Base-by-base conservation (phyloP, 2,329 filamentous ascomycete species). In the Annulohypoxylon truncatum region DNA sequence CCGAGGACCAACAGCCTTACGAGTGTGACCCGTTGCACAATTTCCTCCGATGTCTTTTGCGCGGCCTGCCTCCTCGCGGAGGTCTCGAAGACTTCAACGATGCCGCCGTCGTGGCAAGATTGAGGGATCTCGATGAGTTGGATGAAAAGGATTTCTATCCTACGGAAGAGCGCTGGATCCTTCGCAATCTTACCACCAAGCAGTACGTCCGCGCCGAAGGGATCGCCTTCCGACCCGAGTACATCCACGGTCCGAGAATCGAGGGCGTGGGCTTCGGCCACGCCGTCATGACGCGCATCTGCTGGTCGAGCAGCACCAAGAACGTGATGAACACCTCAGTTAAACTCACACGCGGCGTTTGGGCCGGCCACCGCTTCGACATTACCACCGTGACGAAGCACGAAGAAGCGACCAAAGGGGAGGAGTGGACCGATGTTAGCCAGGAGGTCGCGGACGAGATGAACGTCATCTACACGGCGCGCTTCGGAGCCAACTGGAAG, bases 111-210 rank as follows among this genome's bases (percentile, higher is more conserved):
- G 4, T 31, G 4, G 8, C 29, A 9, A 31, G 29, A 31, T 2
- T 31, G 10, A 10, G 2, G 8, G 29, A 31, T 10, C 10, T 31
- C 6, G 29, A 31, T 2, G 29, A 31, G 4, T 10, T 31, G 4
- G 29, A 31, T 8, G 13, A 10, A n/a, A 2, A 46, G 22, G 56
- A 70, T 47, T 76, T 75, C 64, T 75, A 72, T 56, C 75, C 72
- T 4, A 46, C 38, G n/a, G 67, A 75, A 47, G 68, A 76, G 54
- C 66, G 47, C 4, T 78, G 74, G 76, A 67, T 78, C 8, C 68
- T 79, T 24, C 72, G 77, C 33, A 78, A 78, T 61, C 24, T 78
- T 46, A 77, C 75, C 1, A 77, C 70, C 4, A 73, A 74, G 31
- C 70, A 78, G 44, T 77, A 75, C 22, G 74, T 79, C 35, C 72